These are phyloP conservation scores for Infundibulicybe gibba DNA, from an alignment of 768 basidiomycete genomes.

Conservation along the genomic window DNA sequence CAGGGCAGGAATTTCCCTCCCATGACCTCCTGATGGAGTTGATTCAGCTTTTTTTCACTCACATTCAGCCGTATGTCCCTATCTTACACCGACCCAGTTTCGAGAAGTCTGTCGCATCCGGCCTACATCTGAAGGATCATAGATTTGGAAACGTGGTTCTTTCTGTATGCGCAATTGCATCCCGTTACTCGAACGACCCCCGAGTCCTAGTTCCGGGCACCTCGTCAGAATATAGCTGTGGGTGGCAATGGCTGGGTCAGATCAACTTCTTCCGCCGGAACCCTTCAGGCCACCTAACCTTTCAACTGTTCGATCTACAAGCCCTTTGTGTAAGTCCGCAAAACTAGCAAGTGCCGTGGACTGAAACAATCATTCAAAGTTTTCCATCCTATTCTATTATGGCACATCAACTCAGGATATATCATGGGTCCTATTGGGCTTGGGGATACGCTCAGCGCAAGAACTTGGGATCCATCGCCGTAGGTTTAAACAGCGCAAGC, in stretches of 20 bases:
- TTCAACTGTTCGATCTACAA: slow-evolving; percentile 65
- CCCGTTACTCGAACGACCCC: slow-evolving; percentile 54
- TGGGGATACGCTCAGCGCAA: slow-evolving; percentile 69
- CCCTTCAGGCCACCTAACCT: slow-evolving; percentile 51
- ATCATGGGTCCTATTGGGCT: slow-evolving; percentile 60
- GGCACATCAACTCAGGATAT: slow-evolving; percentile 48
- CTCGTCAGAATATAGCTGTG: slow-evolving; percentile 39
- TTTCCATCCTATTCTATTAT: slow-evolving; percentile 44
- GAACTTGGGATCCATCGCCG: slow-evolving; percentile 71
- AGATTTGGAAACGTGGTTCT: slow-evolving; percentile 58
- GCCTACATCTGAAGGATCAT: slow-evolving; percentile 43
- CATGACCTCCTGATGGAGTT: slow-evolving; percentile 44
- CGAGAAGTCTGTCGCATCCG: slow-evolving; percentile 38
- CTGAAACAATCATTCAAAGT: slow-evolving; percentile 24
- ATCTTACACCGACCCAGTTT: slow-evolving; percentile 71
- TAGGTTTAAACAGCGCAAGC: slow-evolving; percentile 19
- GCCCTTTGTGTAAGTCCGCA: slow-evolving; percentile 50
- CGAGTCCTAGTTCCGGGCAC: slow-evolving; percentile 33
- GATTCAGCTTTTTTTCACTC: slow-evolving; percentile 55
- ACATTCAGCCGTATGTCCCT: slow-evolving; percentile 49
- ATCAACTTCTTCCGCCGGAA: slow-evolving; percentile 59
- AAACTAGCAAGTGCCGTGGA: neutral
- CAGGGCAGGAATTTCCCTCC: slow-evolving; percentile 38
- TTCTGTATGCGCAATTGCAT: slow-evolving; percentile 60
- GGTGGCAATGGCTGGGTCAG: slow-evolving; percentile 62